phyloP scores from a whole-genome alignment of 441 rosid genomes.

The Aleurites moluccanus region DNA sequence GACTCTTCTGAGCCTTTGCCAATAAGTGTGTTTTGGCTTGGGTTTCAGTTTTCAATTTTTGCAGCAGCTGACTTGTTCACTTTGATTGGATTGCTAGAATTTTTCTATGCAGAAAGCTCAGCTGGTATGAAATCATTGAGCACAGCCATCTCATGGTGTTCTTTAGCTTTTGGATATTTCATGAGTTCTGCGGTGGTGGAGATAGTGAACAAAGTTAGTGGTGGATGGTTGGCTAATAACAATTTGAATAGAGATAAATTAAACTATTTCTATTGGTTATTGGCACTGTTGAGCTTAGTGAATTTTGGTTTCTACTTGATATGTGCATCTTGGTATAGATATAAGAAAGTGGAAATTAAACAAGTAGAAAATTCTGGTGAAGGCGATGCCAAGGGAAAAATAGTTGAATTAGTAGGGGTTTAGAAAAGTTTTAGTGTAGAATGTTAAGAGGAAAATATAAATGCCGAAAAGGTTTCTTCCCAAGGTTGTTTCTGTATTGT shows the following conservation, averaged over 20 bases:
- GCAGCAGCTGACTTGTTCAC: conserved; percentile 70
- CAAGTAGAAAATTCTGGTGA: conserved; percentile 17
- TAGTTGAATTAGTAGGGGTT: conserved; percentile 7
- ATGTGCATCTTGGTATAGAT: conserved; percentile 66
- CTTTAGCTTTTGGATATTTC: conserved; percentile 57
- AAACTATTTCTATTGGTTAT: conserved; percentile 57
- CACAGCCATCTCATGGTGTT: conserved; percentile 56
- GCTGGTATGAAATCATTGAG: conserved; percentile 55
- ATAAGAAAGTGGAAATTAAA: conserved; percentile 40
- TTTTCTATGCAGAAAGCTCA: conserved; percentile 60
- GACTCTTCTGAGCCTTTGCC: conserved; percentile 51
- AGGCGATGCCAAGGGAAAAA: conserved; percentile 20
- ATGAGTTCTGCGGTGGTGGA: conserved; percentile 50
- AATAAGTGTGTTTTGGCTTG: conserved; percentile 60
- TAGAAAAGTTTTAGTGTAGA: neutral
- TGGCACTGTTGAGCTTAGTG: conserved; percentile 44
- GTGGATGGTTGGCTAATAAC: conserved; percentile 59
- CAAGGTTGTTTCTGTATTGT: neutral
- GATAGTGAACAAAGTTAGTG: conserved; percentile 54
- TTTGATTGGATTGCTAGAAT: conserved; percentile 56
- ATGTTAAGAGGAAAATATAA: neutral
- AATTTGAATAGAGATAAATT: conserved; percentile 57
- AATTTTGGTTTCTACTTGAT: conserved; percentile 56
- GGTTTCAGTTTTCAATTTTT: conserved; percentile 49
- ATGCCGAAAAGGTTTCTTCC: neutral